Conservation (phyloP, 768 basidiomycete genomes). For the Collybia nuda region DNA sequence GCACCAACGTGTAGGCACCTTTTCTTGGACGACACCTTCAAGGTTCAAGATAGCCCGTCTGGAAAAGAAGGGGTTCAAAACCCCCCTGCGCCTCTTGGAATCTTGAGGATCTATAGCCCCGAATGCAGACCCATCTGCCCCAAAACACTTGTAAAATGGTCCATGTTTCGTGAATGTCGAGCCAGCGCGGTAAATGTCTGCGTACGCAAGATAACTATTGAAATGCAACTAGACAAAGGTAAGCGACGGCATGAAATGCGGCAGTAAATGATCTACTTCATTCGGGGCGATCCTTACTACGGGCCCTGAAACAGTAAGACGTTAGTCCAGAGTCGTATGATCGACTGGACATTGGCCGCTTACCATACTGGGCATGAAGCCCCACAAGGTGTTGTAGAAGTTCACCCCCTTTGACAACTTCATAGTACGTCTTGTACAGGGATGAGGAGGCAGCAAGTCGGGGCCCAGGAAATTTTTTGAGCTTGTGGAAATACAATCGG, state of each 20-base stretch:
- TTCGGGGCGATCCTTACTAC: conserved; percentile 40
- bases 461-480: conserved; percentile 34
- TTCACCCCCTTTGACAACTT: conserved; percentile 30
- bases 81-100: conserved; percentile 27
- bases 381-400: conserved; percentile 26
- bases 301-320: conserved; percentile 22
- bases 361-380: conserved; percentile 34
- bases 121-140: conserved; percentile 32
- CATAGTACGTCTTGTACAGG: conserved; percentile 33
- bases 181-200: conserved; percentile 32
- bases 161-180: conserved; percentile 38
- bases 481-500: conserved; percentile 31
- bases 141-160: conserved; percentile 36
- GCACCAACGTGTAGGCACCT: conserved; percentile 15
- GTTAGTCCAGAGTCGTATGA: background rate
- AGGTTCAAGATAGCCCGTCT: conserved; percentile 34
- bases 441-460: conserved; percentile 28
- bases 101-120: conserved; percentile 30
- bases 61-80: conserved; percentile 37
- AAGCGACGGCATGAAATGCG: background rate
- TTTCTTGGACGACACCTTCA: conserved; percentile 29
- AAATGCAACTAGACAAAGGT: conserved; percentile 34
- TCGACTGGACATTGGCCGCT: background rate
- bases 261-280: conserved; percentile 21
- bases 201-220: conserved; percentile 29